phyloP scores from a whole-genome alignment of 805 yeast genomes.

The Lachancea sp. region DNA sequence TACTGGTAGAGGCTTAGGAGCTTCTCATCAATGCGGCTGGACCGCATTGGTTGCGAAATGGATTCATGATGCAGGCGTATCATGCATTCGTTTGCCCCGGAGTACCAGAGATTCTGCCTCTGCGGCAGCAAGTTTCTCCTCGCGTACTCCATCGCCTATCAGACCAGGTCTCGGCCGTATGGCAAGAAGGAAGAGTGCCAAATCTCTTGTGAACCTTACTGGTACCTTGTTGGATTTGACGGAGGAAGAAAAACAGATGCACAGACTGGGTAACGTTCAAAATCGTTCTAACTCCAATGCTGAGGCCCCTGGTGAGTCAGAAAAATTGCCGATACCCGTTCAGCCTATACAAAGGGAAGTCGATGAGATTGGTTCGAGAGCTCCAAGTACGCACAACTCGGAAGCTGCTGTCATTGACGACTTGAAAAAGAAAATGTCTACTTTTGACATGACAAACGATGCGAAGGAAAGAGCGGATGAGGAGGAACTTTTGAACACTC shows the following conservation, averaged over 20 bases:
- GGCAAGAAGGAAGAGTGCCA: constrained; percentile 66
- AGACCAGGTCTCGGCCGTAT: constrained; percentile 37
- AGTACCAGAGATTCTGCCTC: constrained; percentile 34
- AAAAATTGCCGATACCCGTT: background rate
- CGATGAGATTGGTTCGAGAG: constrained; percentile 2
- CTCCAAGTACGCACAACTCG: constrained; percentile 5
- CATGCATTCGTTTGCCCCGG: constrained; percentile 35
- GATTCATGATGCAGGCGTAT: constrained; percentile 81
- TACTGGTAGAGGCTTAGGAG: constrained; percentile 89
- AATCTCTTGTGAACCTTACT: constrained; percentile 61
- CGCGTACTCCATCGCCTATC: constrained; percentile 12
- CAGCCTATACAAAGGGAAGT: background rate
- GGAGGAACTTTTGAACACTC: constrained; percentile 5
- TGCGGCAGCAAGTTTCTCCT: constrained; percentile 11
- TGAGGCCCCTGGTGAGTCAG: background rate
- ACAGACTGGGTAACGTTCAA: constrained; percentile 19
- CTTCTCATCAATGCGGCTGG: constrained; percentile 96
- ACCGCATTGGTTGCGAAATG: constrained; percentile 87
- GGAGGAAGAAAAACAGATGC: constrained; percentile 46
- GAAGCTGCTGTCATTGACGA: constrained; percentile 7
- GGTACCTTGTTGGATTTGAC: constrained; percentile 60
- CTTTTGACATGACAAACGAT: background rate
- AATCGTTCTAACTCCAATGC: constrained; percentile 1
- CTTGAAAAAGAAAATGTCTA: constrained; percentile 3
- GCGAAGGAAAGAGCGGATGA: constrained; percentile 6